Base-by-base conservation (phyloP, 345 rosid species). In the Heritiera fomes region DNA sequence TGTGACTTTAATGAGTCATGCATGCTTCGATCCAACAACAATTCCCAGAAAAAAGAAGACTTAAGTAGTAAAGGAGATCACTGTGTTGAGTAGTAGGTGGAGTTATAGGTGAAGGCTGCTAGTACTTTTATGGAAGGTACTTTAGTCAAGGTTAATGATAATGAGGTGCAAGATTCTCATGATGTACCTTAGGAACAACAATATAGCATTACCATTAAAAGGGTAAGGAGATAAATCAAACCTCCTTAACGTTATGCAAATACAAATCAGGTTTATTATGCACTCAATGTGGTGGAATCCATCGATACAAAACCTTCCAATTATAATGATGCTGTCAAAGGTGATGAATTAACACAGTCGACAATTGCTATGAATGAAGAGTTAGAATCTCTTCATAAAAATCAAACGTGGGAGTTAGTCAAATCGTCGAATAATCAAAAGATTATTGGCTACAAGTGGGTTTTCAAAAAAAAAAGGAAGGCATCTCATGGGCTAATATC, bases 351-450 rank as follows among this genome's bases (percentile, higher is more conserved):
- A n/a, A 2, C 30, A 18, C 10, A 56, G 61, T 18, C 10, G 30
- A 9, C 1, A 56, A 6, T 56, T 56, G 12, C 9, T 18, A 56
- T 56, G 61, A 56, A 2, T n/a, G 3, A 58, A 10, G 28, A 58
- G 1, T n/a, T 58, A 7, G 80, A 30, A 84, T 62, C 71, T 84
- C 65, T 75, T 77, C n/a, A 75, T 78, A 12, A 83, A 80, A 45
- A 84, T 82, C 59, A 80, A 70, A 69, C 81, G 77, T 0, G 82
- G 62, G 62, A 58, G 10, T 7, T n/a, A 30, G 62, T 58, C 20
- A 58, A 58, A 58, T 4, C 11, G 30, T 2, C 30, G 7, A 7
- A 3, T 58, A n/a, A 7, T 6, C 30, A n/a, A 23, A 23, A 23
- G 28, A 23, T 23, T 23, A 23, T 23, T 23, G 28, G 28, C 0